Evolutionary conservation across 805 yeast genomes (phyloP), one percentile per base, ranked within the genome.

Genomic region (Suhomyces emberorum): DNA sequence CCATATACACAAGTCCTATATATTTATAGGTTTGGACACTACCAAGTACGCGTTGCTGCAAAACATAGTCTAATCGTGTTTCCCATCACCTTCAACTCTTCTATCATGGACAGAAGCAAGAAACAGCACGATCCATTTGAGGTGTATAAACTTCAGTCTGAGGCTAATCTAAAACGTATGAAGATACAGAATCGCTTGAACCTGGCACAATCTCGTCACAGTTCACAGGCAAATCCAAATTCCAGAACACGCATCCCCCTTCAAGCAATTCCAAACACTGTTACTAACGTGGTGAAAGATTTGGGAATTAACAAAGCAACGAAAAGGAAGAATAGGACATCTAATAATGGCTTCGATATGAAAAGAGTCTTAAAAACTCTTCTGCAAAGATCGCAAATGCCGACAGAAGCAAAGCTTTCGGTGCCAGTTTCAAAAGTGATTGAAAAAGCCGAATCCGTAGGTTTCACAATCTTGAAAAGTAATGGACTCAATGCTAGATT

Each of bases 111-210:
- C 12, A 25, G 25, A 6, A 7, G 9, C 8, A 26, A 25, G 37
- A 21, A n/a, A 11, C 6, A 15, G 20, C 10, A 21, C 7, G 46
- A 42, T 15, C 41, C 46, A 7, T 42, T 42, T 32, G 43, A 42
- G 22, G 15, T 24, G 18, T 30, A 37, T 21, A 21, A 19, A 28
- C 34, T 25, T 15, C 43, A 42, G 15, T 14, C 37, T 10, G 32
- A 33, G 27, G 38, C 38, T 8, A 41, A 32, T 20, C 7, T 38
- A 22, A 38, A 38, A 29, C 30, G 42, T 12, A 41, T 41, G 45
- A 32, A 28, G 20, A 22, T 17, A 29, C 36, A 37, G 34, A 38
- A 32, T 18, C 17, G 44, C n/a, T 31, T 37, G 36, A 35, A 32
- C 15, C 11, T 18, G 16, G 15, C 12, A 26, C 17, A 7, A 23